Base-by-base conservation (phyloP, 2,329 filamentous ascomycete species). In the Hymenoscyphus infarciens region DNA sequence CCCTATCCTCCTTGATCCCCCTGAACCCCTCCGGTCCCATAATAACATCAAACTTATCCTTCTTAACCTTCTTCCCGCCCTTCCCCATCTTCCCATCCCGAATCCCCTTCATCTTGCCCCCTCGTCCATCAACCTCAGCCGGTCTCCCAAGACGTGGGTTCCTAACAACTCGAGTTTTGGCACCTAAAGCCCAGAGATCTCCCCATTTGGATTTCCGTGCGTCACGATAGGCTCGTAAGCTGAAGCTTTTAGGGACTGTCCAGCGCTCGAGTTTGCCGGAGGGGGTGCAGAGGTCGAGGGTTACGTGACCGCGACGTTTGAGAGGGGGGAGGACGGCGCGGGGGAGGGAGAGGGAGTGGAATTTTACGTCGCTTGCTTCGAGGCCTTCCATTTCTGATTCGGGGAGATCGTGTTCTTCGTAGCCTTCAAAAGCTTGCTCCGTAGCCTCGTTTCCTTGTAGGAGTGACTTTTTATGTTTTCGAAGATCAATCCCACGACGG, bases 121-220 rank as follows among this genome's bases (percentile, higher is more conserved):
- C 60, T 15, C 64, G 60, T 0, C 67, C 67, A 11, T 61, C 67
- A 33, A 54, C 60, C 31, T 75, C 78, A 64, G 70, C 75, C 70
- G 70, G 75, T 59, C 72, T 73, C 2, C 90, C 90, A 2, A 89
- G 76, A 7, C 87, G 83, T 53, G 90, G 77, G 15, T 78, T 80
- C 56, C 90, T 80, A 1, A 76, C 73, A 3, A 89, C 83, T 13
- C 92, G 83, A 0, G 92, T 96, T 81, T 98, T 98, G 25, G 93
- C 94, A 0, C 95, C 95, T 0, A 98, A 81, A 0, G 94, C 92
- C 95, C 95, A 99, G 10, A 98, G 80, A 74, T 98, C 95, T 45
- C 95, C 95, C 95, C 94, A 98, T 60, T 79, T 79, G 0, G 89
- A 84, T 78, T 99, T 99, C 65, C 95, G 87, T 39, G 95, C 95